phyloP scores from a whole-genome alignment of 2,329 filamentous ascomycete species.

The Ophiostoma piceae region DNA sequence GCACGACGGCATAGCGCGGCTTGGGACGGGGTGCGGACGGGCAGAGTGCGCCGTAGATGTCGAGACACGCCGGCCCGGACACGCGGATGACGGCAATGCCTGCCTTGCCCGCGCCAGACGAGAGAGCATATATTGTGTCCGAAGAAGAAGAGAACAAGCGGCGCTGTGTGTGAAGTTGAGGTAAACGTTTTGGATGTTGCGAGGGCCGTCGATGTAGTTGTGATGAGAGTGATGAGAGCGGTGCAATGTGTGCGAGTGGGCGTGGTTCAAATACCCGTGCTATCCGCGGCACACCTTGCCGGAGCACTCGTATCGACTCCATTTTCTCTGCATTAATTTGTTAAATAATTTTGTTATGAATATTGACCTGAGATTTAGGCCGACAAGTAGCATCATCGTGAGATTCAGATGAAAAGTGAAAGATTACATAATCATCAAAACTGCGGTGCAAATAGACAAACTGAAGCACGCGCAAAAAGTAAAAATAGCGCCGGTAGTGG shows the following conservation, averaged over 20 bases:
- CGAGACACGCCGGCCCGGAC: constrained; percentile 69
- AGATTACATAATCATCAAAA: not conserved
- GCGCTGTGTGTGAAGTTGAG: not conserved
- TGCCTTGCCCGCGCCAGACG: constrained; percentile 76
- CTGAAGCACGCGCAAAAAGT: not conserved
- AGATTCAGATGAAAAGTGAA: not conserved
- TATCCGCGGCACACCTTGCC: not conserved
- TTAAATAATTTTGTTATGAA: not conserved
- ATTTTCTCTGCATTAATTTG: not conserved
- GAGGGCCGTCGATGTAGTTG: not conserved
- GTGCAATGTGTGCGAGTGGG: not conserved
- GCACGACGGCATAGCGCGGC: constrained; percentile 61
- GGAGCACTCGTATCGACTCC: not conserved
- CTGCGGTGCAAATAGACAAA: not conserved
- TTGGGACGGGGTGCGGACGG: constrained; percentile 42
- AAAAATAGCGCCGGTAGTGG: not conserved
- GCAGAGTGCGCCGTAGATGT: constrained; percentile 50
- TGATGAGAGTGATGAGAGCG: not conserved
- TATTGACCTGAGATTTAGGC: not conserved
- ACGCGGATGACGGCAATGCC: constrained; percentile 88
- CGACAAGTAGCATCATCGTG: not conserved
- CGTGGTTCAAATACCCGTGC: not conserved
- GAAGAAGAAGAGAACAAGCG: not conserved
- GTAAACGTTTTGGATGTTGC: not conserved
- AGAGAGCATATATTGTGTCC: constrained; percentile 82